These are phyloP conservation scores for Cyanidium caldarium DNA, from an alignment of 23 red algal genomes.

Conservation along the genomic window DNA sequence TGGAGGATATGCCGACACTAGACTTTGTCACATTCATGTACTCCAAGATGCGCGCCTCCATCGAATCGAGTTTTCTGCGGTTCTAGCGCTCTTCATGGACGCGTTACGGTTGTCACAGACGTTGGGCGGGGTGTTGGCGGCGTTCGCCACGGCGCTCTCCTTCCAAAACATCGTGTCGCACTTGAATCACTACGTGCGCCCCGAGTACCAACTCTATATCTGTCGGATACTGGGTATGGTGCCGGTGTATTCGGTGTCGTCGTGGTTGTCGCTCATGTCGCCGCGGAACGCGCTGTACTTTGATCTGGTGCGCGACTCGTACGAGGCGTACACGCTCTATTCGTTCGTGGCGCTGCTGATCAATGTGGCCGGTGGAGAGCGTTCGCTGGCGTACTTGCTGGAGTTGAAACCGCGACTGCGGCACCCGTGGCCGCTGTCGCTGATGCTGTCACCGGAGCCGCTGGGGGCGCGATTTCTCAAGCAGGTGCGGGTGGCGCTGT, in stretches of 20 bases:
- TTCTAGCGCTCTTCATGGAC: too few species aligned
- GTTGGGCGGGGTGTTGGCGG: neutral
- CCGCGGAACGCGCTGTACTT: conserved; percentile 30
- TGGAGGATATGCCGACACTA: too few species aligned
- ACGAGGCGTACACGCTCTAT: conserved; percentile 96
- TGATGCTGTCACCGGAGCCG: conserved; percentile 27
- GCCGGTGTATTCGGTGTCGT: conserved; percentile 79
- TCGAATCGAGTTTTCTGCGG: too few species aligned
- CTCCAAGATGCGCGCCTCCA: too few species aligned
- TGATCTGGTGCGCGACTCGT: conserved; percentile 73
- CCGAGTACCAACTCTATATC: conserved; percentile 82
- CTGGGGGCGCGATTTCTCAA: conserved; percentile 64
- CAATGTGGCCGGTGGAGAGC: conserved; percentile 67
- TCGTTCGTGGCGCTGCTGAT: conserved; percentile 90
- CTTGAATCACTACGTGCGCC: conserved; percentile 49
- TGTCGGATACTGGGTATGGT: conserved; percentile 91
- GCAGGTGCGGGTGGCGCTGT: conserved; percentile 33
- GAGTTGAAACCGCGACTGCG: conserved; percentile 56
- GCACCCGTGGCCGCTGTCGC: conserved; percentile 51
- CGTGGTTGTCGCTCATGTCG: conserved; percentile 45
- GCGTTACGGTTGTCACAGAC: too few species aligned
- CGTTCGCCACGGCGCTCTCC: neutral
- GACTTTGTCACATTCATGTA: too few species aligned
- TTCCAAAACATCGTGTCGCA: conserved; percentile 30
- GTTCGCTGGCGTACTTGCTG: conserved; percentile 44